A percentile compares a stretch with the other conserved stretches of the same genome.
Evolutionary conservation across 257 asterid genomes (phyloP).

Genomic region (Lavandula angustifolia): DNA sequence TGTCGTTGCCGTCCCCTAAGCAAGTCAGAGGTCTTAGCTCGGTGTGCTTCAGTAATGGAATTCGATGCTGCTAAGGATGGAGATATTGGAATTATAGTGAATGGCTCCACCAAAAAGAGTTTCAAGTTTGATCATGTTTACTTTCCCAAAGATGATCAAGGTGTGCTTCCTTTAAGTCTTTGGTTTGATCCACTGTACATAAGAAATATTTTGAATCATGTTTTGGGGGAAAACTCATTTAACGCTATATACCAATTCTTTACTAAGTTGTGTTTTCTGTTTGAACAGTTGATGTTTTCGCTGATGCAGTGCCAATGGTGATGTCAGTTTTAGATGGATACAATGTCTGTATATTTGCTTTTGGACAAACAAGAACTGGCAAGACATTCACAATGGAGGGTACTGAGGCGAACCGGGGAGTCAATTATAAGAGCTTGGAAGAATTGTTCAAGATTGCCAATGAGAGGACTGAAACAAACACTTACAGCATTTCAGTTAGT

Average conservation of each 20-base stretch:
- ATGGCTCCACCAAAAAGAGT: conserved; percentile 60
- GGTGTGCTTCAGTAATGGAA: conserved; percentile 73
- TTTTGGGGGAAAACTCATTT: too few species aligned
- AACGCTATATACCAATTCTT: background rate
- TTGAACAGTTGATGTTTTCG: conserved; percentile 77
- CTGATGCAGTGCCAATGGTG: conserved; percentile 95
- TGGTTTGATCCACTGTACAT: too few species aligned
- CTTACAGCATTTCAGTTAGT: conserved; percentile 82
- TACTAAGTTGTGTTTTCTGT: conserved; percentile 18
- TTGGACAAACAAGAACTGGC: conserved; percentile 98
- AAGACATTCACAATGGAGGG: conserved; percentile 99
- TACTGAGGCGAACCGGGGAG: conserved; percentile 77
- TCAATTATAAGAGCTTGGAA: conserved; percentile 86
- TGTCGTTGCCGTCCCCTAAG: conserved; percentile 98
- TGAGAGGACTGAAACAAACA: conserved; percentile 68
- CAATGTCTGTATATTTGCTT: conserved; percentile 96
- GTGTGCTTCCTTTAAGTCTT: conserved; percentile 37
- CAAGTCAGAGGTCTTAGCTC: conserved; percentile 60
- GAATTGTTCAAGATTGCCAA: conserved; percentile 74
- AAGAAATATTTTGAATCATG: too few species aligned
- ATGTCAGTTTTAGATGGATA: conserved; percentile 94
- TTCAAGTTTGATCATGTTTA: conserved; percentile 90
- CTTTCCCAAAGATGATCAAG: conserved; percentile 92
- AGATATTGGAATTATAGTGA: conserved; percentile 69
- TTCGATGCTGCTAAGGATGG: conserved; percentile 94